Conservation (phyloP, 495 filamentous ascomycete genomes). For the Lophium mytilinum region DNA sequence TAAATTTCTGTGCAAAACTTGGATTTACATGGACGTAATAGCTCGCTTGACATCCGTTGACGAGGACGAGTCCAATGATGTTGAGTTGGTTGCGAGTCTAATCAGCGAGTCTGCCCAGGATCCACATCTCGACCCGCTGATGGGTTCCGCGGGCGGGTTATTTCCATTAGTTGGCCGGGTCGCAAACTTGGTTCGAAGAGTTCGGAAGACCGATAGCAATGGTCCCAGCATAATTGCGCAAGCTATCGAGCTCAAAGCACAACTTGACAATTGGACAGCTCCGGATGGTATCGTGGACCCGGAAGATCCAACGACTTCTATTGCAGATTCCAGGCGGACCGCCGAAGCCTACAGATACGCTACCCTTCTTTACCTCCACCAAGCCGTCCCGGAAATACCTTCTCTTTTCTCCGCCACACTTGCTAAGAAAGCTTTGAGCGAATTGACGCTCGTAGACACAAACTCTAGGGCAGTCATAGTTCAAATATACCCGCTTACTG, state of each 20-base stretch:
- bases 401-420: constrained; percentile 49
- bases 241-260: constrained; percentile 55
- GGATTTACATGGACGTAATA: constrained; percentile 78
- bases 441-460: constrained; percentile 56
- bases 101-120: constrained; percentile 37
- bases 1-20: constrained; percentile 68
- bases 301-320: constrained; percentile 57
- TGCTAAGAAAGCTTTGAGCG: constrained; percentile 53
- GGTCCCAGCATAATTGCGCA: constrained; percentile 54
- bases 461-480: constrained; percentile 60
- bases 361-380: constrained; percentile 66
- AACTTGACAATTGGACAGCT: constrained; percentile 57
- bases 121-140: constrained; percentile 62
- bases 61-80: constrained; percentile 47
- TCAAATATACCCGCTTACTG: constrained; percentile 68
- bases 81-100: constrained; percentile 40
- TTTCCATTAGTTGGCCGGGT: constrained; percentile 68
- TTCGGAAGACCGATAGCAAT: constrained; percentile 51
- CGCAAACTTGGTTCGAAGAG: constrained; percentile 58
- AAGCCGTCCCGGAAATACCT: constrained; percentile 70
- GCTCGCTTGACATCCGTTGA: constrained; percentile 63
- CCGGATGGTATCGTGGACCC: constrained; percentile 47
- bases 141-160: constrained; percentile 65
- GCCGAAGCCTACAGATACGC: constrained; percentile 73
- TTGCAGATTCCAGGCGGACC: constrained; percentile 61